Conservation (phyloP, 2,329 filamentous ascomycete genomes). For the Fusarium solani-melongenae region DNA sequence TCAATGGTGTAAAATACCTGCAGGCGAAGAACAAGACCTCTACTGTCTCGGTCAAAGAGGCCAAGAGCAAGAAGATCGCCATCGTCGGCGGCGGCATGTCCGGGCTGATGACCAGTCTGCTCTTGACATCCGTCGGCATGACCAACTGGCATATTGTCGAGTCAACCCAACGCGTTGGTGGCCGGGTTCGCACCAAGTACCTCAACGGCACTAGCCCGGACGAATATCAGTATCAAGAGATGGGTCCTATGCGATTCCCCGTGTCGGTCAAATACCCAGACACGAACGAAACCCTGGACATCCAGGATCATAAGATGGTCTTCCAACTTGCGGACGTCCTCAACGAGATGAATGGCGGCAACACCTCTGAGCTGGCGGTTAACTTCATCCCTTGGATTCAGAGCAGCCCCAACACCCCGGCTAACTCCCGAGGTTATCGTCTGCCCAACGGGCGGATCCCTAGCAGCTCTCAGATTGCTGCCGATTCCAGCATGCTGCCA, state of each 20-base stretch:
- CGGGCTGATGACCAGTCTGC: slow-evolving; percentile 43
- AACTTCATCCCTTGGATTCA: slow-evolving; percentile 74
- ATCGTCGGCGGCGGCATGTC: slow-evolving; percentile 55
- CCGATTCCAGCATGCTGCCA: not conserved
- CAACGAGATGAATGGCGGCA: slow-evolving; percentile 67
- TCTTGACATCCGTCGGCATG: slow-evolving; percentile 56
- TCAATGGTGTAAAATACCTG: not conserved
- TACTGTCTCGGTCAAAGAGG: not conserved
- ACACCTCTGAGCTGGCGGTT: slow-evolving; percentile 57
- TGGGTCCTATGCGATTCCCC: slow-evolving; percentile 75
- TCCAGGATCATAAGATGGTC: slow-evolving; percentile 73
- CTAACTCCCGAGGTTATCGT: not conserved
- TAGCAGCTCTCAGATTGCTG: slow-evolving; percentile 27
- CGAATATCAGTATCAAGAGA: slow-evolving; percentile 67
- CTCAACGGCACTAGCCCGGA: slow-evolving; percentile 50
- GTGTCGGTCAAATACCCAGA: slow-evolving; percentile 60
- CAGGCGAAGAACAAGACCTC: not conserved
- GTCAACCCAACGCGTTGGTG: slow-evolving; percentile 54
- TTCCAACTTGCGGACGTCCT: slow-evolving; percentile 72
- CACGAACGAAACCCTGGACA: slow-evolving; percentile 64
- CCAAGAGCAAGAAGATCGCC: slow-evolving; percentile 40
- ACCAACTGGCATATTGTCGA: slow-evolving; percentile 58
- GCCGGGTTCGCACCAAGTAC: slow-evolving; percentile 56
- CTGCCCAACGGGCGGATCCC: slow-evolving; percentile 42
- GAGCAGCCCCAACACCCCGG: slow-evolving; percentile 46